Conservation (phyloP, 768 basidiomycete species). For the Trametes cinnabarina region DNA sequence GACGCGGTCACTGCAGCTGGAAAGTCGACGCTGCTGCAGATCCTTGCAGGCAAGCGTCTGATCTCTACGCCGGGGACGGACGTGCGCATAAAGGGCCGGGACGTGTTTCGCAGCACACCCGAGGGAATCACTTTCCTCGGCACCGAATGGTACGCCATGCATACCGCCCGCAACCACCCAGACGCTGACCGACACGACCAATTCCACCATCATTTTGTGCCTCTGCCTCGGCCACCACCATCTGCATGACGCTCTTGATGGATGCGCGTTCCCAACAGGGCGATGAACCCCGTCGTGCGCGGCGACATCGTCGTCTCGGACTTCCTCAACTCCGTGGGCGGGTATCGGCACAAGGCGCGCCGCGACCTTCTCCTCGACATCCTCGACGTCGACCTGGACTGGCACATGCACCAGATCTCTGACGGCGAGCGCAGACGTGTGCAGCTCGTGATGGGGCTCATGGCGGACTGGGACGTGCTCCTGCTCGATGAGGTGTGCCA, state of each 20-base stretch:
- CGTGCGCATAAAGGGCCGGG: conserved; percentile 71
- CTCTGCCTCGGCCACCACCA: neutral
- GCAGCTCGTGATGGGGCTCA: conserved; percentile 94
- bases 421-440: conserved; percentile 94
- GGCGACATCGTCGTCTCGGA: conserved; percentile 89
- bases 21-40: conserved; percentile 93
- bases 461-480: conserved; percentile 91
- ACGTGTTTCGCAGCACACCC: conserved; percentile 89
- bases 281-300: conserved; percentile 95
- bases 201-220: no score
- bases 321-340: conserved; percentile 97
- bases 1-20: conserved; percentile 52
- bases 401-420: conserved; percentile 94
- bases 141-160: conserved; percentile 77
- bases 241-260: neutral
- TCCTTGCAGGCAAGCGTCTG: conserved; percentile 88
- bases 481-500: conserved; percentile 82
- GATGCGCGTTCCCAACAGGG: conserved; percentile 48
- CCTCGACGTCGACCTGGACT: conserved; percentile 91
- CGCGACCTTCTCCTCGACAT: conserved; percentile 86
- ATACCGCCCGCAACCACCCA: neutral
- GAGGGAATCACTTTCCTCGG: conserved; percentile 83
- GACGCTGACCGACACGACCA: neutral
- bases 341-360: conserved; percentile 88
- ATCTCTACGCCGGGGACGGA: conserved; percentile 51